phyloP scores from a whole-genome alignment of 2,329 filamentous ascomycete genomes.

The Lecanicillium sp. region DNA sequence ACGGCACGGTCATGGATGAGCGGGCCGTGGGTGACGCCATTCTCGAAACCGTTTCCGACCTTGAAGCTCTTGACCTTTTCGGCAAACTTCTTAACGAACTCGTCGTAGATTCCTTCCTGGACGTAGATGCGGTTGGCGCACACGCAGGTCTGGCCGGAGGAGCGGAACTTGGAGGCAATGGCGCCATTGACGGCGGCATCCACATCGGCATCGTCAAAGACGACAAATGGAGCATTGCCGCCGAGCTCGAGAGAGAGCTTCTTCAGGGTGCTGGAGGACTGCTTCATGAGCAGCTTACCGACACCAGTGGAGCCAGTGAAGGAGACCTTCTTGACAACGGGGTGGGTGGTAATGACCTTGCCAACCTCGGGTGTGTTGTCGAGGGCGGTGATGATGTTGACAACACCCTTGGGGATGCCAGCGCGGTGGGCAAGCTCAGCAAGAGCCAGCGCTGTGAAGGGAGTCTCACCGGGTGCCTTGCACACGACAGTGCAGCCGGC shows the following conservation, averaged over 20 bases:
- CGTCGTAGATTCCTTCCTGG: slow-evolving; percentile 69
- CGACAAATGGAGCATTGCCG: slow-evolving; percentile 92
- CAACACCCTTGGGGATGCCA: slow-evolving; percentile 81
- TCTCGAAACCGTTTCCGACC: slow-evolving; percentile 66
- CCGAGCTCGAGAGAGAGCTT: slow-evolving; percentile 80
- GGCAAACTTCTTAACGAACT: slow-evolving; percentile 60
- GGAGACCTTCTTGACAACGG: slow-evolving; percentile 78
- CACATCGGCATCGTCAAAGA: slow-evolving; percentile 91
- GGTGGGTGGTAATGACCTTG: slow-evolving; percentile 61
- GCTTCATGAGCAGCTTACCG: slow-evolving; percentile 77
- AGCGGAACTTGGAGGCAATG: slow-evolving; percentile 84
- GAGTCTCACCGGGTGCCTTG: slow-evolving; percentile 88
- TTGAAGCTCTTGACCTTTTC: slow-evolving; percentile 67
- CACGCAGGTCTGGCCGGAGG: slow-evolving; percentile 92
- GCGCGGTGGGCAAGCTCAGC: slow-evolving; percentile 81
- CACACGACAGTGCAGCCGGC: slow-evolving; percentile 93
- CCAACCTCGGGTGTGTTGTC: slow-evolving; percentile 77
- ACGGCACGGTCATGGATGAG: slow-evolving; percentile 80
- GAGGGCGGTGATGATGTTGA: slow-evolving; percentile 79
- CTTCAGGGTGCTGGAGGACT: slow-evolving; percentile 79
- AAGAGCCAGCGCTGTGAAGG: slow-evolving; percentile 80
- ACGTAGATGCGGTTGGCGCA: slow-evolving; percentile 80
- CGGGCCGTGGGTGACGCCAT: slow-evolving; percentile 69
- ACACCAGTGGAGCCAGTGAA: slow-evolving; percentile 78
- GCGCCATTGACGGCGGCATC: slow-evolving; percentile 78